phyloP scores from a whole-genome alignment of 2,329 filamentous ascomycete species.

The Cephalotrichum gorgonifer region DNA sequence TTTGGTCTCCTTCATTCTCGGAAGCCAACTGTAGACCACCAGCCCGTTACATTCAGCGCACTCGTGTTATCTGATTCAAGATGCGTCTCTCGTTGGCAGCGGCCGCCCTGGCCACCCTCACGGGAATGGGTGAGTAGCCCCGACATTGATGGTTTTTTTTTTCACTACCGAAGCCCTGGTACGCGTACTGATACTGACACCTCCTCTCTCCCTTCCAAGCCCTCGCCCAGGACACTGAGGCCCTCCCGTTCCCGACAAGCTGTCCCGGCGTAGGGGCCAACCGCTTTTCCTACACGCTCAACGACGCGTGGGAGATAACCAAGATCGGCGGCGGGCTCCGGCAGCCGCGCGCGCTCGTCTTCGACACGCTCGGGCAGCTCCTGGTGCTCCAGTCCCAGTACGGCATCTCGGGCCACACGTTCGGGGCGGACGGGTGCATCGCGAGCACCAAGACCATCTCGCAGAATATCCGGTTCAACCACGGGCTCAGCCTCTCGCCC shows the following conservation, averaged over 20 bases:
- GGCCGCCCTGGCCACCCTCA: background rate
- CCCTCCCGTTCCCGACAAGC: constrained; percentile 4
- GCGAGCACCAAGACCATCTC: constrained; percentile 24
- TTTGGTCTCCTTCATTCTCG: background rate
- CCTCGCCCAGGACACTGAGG: background rate
- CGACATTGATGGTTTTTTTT: background rate
- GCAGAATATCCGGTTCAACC: constrained; percentile 23
- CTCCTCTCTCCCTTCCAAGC: background rate
- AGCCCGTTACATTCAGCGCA: background rate
- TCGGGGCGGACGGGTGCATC: constrained; percentile 27
- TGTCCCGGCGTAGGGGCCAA: constrained; percentile 1
- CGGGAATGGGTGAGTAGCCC: background rate
- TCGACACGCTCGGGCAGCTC: constrained; percentile 25
- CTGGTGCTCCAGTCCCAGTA: constrained; percentile 23
- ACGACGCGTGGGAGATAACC: constrained; percentile 1
- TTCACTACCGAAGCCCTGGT: background rate
- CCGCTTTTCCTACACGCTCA: constrained; percentile 3
- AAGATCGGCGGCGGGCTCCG: constrained; percentile 3
- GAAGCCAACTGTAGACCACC: background rate
- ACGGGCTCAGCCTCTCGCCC: constrained; percentile 26
- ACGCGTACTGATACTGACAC: background rate
- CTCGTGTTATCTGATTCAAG: background rate
- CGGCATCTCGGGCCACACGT: constrained; percentile 28
- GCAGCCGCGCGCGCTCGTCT: constrained; percentile 14
- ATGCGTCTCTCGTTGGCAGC: background rate